These are phyloP conservation scores for Rhododendron molle DNA, from an alignment of 148 eudicot genomes.

Conservation along the genomic window DNA sequence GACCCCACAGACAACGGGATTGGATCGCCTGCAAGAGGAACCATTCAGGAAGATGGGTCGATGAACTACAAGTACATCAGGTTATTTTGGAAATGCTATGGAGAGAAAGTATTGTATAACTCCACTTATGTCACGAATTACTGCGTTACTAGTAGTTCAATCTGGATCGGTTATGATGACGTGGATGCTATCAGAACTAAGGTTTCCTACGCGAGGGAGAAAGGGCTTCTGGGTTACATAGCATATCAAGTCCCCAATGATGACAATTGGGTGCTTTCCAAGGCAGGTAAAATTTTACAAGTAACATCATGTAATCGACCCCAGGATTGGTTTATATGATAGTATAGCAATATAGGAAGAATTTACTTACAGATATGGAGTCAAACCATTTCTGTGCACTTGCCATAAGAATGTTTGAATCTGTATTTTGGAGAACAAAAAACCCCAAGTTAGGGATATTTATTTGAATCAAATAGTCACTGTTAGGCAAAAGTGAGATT, in stretches of 20 bases:
- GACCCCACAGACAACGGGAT: not conserved
- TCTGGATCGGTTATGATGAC: constrained; percentile 50
- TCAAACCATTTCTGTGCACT: not conserved
- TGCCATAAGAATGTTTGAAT: not conserved
- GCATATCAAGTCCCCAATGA: constrained; percentile 37
- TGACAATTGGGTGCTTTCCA: constrained; percentile 37
- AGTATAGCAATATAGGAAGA: not conserved
- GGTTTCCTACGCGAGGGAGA: constrained; percentile 41
- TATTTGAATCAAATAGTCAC: not conserved
- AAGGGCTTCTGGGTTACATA: constrained; percentile 40
- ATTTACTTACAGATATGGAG: too few relatives aligned
- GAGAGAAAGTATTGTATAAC: constrained; percentile 21
- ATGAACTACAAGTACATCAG: constrained; percentile 28
- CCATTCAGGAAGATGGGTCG: constrained; percentile 19
- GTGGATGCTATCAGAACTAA: constrained; percentile 42
- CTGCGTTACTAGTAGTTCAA: constrained; percentile 16
- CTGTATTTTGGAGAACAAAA: not conserved
- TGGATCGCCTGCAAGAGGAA: too few relatives aligned
- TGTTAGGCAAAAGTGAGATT: not conserved
- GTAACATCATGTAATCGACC: not conserved
- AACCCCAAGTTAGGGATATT: not conserved
- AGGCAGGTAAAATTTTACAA: constrained; percentile 19
- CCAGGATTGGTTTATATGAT: not conserved
- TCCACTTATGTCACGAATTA: constrained; percentile 34
- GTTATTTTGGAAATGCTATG: constrained; percentile 17